Evolutionary conservation across 257 asterid genomes (phyloP).

Genomic region (Solanum raphanifolium): DNA sequence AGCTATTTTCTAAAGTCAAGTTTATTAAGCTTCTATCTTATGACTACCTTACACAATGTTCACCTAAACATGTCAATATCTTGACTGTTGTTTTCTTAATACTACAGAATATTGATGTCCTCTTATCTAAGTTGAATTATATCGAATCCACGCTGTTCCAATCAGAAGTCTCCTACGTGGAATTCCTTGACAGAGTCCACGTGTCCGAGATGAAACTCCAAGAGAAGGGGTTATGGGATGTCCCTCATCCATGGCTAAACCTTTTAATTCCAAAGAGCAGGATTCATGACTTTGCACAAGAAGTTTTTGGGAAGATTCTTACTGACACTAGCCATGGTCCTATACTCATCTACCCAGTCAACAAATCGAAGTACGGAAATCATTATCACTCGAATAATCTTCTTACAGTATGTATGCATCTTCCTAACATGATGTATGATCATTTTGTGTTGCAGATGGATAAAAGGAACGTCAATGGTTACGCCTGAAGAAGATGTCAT

Average conservation of each 20-base stretch:
- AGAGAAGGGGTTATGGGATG: slow-evolving; percentile 78
- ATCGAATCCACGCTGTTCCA: slow-evolving; percentile 58
- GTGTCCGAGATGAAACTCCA: slow-evolving; percentile 56
- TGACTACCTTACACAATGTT: neutral
- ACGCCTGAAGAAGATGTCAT: slow-evolving; percentile 74
- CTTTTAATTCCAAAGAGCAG: slow-evolving; percentile 68
- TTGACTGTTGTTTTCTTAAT: neutral
- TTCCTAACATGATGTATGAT: neutral
- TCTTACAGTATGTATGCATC: neutral
- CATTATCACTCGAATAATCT: neutral
- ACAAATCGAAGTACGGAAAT: slow-evolving; percentile 56
- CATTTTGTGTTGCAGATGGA: slow-evolving; percentile 48
- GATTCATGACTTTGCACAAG: slow-evolving; percentile 50
- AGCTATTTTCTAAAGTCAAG: neutral
- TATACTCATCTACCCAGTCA: slow-evolving; percentile 75
- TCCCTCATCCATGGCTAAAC: slow-evolving; percentile 95
- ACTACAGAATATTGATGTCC: slow-evolving; percentile 50
- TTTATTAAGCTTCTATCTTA: neutral
- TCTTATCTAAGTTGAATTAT: slow-evolving; percentile 48
- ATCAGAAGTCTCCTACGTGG: slow-evolving; percentile 63
- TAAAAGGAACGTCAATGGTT: slow-evolving; percentile 57
- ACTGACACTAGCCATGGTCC: slow-evolving; percentile 84
- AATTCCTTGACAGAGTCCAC: slow-evolving; percentile 77
- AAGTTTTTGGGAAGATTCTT: slow-evolving; percentile 64
- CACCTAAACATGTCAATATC: neutral